A percentile compares a stretch with the other conserved stretches of the same genome.
These are phyloP conservation scores for Diplocarpon rosae DNA, from an alignment of 2,329 filamentous ascomycete species.

Conservation along the genomic window DNA sequence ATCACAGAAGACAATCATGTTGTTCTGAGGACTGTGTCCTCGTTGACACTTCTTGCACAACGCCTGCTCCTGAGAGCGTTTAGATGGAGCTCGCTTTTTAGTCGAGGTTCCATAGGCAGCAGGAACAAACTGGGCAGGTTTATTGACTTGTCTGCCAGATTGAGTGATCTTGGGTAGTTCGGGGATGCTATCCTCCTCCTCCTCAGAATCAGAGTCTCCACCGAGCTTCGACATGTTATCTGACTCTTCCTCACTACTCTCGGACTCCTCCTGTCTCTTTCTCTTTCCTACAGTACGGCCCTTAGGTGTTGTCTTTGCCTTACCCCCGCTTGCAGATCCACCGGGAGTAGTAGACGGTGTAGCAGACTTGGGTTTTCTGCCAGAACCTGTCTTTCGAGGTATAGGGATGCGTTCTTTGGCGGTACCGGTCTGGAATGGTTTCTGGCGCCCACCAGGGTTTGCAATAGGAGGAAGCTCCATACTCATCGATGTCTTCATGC, in stretches of 20 bases:
- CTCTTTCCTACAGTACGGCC: constrained; percentile 22
- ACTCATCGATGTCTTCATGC: constrained; percentile 28
- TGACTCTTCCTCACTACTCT: constrained; percentile 23
- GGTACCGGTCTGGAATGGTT: constrained; percentile 5
- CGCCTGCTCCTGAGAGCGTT: constrained; percentile 47
- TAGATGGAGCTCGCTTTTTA: constrained; percentile 35
- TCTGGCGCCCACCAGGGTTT: constrained; percentile 6
- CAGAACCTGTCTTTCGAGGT: constrained; percentile 7
- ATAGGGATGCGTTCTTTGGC: constrained; percentile 11
- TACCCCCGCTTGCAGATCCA: constrained; percentile 15
- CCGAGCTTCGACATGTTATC: constrained; percentile 26
- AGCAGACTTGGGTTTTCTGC: constrained; percentile 10
- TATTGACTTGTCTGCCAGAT: constrained; percentile 61
- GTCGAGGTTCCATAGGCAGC: constrained; percentile 34
- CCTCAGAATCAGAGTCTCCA: constrained; percentile 30
- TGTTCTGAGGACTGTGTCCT: constrained; percentile 58
- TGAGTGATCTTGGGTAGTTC: constrained; percentile 55
- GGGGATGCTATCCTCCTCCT: constrained; percentile 35
- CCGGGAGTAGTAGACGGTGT: constrained; percentile 18
- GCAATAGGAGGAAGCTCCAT: constrained; percentile 26
- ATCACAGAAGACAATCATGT: constrained; percentile 80
- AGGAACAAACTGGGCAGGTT: constrained; percentile 53
- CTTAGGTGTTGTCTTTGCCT: constrained; percentile 10
- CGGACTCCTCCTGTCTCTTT: constrained; percentile 23
- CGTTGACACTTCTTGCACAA: constrained; percentile 65